Evolutionary conservation across 2,329 filamentous ascomycete species (phyloP).

Genomic region (Aspergillus terreus): DNA sequence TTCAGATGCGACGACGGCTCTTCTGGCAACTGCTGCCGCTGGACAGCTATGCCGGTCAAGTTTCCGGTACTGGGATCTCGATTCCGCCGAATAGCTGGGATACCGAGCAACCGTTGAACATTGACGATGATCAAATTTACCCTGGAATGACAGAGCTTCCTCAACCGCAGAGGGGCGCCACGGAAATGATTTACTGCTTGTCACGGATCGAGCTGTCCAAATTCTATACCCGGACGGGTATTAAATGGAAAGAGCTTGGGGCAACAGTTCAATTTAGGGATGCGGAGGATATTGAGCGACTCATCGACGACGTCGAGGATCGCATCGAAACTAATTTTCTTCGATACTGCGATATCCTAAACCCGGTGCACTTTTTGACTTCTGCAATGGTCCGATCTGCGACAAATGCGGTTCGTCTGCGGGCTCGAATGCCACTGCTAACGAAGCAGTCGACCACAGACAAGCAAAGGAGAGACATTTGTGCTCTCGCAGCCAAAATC

Average conservation of each 20-base stretch:
- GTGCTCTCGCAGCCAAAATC: constrained; percentile 9
- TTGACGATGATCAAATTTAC: constrained; percentile 35
- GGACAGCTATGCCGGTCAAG: constrained; percentile 23
- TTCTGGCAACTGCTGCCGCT: constrained; percentile 24
- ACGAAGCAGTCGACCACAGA: constrained; percentile 5
- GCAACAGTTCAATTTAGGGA: constrained; percentile 9
- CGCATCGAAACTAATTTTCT: constrained; percentile 30
- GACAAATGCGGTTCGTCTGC: constrained; percentile 40
- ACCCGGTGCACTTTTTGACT: constrained; percentile 42
- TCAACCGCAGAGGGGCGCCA: constrained; percentile 35
- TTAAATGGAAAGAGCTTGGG: constrained; percentile 5
- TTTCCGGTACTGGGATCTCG: constrained; percentile 23
- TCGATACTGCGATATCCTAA: constrained; percentile 31
- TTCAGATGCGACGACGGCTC: constrained; percentile 31
- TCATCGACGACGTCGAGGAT: constrained; percentile 29
- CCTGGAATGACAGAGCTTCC: constrained; percentile 40
- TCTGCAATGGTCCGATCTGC: constrained; percentile 40
- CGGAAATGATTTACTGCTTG: constrained; percentile 42
- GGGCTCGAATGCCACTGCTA: constrained; percentile 39
- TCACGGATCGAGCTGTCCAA: constrained; percentile 24
- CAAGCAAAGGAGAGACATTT: constrained; percentile 2
- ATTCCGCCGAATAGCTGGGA: constrained; percentile 16
- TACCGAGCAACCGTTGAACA: constrained; percentile 39
- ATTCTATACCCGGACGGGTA: constrained; percentile 15
- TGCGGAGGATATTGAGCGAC: constrained; percentile 8